These are phyloP conservation scores for Tylopilus rubrobrunneus DNA, from an alignment of 768 basidiomycete genomes.

Conservation along the genomic window DNA sequence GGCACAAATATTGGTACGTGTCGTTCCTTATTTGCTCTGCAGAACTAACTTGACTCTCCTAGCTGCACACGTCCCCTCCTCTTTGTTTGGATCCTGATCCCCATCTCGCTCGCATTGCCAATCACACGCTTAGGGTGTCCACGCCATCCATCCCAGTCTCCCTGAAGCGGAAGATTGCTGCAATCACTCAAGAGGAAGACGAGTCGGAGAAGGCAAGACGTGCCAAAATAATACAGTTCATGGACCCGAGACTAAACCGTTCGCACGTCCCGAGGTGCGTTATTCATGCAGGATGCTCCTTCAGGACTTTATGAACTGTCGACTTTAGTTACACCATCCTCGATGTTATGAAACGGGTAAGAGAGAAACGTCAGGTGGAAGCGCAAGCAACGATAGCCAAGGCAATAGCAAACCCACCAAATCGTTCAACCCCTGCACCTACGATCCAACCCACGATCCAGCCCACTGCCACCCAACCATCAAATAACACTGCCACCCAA, in stretches of 20 bases:
- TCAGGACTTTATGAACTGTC: slow-evolving; percentile 1
- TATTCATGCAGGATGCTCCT: background rate
- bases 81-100: slow-evolving; percentile 80
- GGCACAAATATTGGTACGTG: slow-evolving; percentile 63
- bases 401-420: slow-evolving; percentile 29
- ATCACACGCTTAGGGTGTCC: slow-evolving; percentile 68
- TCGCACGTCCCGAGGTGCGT: slow-evolving; percentile 49
- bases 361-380: slow-evolving; percentile 26
- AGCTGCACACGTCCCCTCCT: slow-evolving; percentile 74
- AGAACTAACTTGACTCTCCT: slow-evolving; percentile 9
- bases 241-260: slow-evolving; percentile 57
- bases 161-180: slow-evolving; percentile 72
- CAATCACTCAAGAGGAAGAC: slow-evolving; percentile 69
- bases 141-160: slow-evolving; percentile 70
- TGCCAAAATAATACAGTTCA: slow-evolving; percentile 73
- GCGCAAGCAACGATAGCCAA: slow-evolving; percentile 23
- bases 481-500: slow-evolving; percentile 30
- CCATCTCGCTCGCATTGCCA: slow-evolving; percentile 70
- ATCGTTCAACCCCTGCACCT: slow-evolving; percentile 25
- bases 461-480: slow-evolving; percentile 33
- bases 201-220: slow-evolving; percentile 71
- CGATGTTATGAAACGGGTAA: slow-evolving; percentile 41
- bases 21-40: background rate
- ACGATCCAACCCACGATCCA: too few species aligned
- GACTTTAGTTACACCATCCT: slow-evolving; percentile 51